These are phyloP conservation scores for Ascochyta koolunga DNA, from an alignment of 2,329 filamentous ascomycete genomes.

Conservation along the genomic window DNA sequence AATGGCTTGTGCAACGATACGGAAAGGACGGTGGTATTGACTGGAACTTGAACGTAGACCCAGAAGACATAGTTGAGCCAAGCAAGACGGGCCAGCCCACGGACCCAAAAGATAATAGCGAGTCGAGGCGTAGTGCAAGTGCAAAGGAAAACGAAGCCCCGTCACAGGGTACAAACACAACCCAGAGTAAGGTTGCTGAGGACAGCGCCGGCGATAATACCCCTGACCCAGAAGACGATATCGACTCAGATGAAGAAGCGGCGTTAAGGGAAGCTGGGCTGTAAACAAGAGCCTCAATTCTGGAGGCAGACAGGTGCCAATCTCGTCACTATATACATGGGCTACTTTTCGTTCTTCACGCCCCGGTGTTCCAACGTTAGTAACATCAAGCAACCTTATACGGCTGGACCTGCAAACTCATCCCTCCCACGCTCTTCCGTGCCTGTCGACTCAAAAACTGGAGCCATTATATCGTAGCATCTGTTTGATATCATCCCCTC, in stretches of 20 bases:
- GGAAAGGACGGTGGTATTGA: conserved; percentile 82
- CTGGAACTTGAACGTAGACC: conserved; percentile 70
- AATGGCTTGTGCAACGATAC: conserved; percentile 81
- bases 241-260: conserved; percentile 17
- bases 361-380: neutral
- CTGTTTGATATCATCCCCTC: conserved; percentile 42
- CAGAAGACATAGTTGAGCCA: conserved; percentile 39
- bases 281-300: neutral
- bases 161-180: neutral
- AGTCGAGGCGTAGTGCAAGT: neutral
- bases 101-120: neutral
- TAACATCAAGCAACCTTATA: conserved; percentile 25
- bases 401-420: conserved; percentile 33
- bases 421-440: conserved; percentile 23
- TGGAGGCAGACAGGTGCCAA: neutral
- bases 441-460: conserved; percentile 20
- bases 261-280: conserved; percentile 11
- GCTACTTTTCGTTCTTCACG: too few relatives aligned
- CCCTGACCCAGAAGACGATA: conserved; percentile 10
- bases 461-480: conserved; percentile 38
- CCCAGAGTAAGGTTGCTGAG: neutral
- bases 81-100: conserved; percentile 34
- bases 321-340: neutral
- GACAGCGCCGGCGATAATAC: neutral
- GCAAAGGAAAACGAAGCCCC: conserved; percentile 9